Percentiles rank a stretch among this genome's conserved stretches.
Evolutionary conservation across 352 stramenopile genomes (phyloP).

Genomic region (Pythium brachiatum): DNA sequence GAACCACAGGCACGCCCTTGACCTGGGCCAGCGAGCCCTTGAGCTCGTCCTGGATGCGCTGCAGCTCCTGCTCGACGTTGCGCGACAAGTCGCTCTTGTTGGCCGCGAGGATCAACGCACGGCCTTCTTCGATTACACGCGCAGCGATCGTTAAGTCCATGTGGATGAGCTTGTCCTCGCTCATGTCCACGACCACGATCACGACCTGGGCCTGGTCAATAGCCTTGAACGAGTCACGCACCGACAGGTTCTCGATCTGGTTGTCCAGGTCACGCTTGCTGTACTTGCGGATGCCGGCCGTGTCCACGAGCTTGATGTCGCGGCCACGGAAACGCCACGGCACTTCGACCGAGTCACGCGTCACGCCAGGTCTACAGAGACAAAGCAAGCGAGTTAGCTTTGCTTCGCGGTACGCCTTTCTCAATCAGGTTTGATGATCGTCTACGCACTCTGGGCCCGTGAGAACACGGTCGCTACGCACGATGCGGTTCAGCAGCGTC

Average conservation of each 20-base stretch:
- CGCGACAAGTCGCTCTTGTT: conserved; percentile 75
- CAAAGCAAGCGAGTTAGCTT: neutral
- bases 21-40: conserved; percentile 72
- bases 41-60: conserved; percentile 69
- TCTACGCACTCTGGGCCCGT: conserved; percentile 79
- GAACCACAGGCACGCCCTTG: conserved; percentile 70
- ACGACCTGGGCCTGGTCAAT: conserved; percentile 82
- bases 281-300: conserved; percentile 76
- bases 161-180: conserved; percentile 76
- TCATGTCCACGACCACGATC: conserved; percentile 82
- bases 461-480: conserved; percentile 76
- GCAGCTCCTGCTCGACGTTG: conserved; percentile 55
- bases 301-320: conserved; percentile 81
- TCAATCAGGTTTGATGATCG: neutral
- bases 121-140: conserved; percentile 76
- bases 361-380: conserved; percentile 63
- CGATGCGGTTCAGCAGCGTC: conserved; percentile 79
- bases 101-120: conserved; percentile 64
- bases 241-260: conserved; percentile 83
- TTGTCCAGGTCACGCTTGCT: conserved; percentile 83
- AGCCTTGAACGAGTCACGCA: conserved; percentile 75
- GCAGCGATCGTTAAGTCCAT: conserved; percentile 86
- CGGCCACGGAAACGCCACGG: conserved; percentile 70
- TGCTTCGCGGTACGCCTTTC: too few relatives aligned
- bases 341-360: conserved; percentile 79